A percentile compares a stretch with the other conserved stretches of the same genome.
Evolutionary conservation across 2,329 filamentous ascomycete species (phyloP).

Genomic region (Neopestalotiopsis clavispora): DNA sequence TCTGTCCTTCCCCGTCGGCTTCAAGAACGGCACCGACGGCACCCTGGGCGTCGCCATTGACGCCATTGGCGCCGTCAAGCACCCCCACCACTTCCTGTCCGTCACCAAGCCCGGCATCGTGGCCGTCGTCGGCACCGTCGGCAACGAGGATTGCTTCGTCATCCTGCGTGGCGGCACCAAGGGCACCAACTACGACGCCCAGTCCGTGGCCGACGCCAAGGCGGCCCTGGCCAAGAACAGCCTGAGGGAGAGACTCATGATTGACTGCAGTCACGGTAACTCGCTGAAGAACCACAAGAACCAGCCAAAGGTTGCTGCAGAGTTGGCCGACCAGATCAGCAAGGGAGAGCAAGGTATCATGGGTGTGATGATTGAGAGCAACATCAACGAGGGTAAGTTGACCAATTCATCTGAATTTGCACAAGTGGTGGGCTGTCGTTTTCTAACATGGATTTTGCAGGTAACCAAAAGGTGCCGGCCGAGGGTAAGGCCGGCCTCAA

Average conservation of each 20-base stretch:
- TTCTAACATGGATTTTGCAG: constrained; percentile 41
- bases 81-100: constrained; percentile 95
- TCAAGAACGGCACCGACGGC: constrained; percentile 99
- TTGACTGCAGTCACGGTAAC: constrained; percentile 98
- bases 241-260: constrained; percentile 82
- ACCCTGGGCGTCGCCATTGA: constrained; percentile 89
- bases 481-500: constrained; percentile 86
- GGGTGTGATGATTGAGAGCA: constrained; percentile 98
- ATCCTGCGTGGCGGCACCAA: constrained; percentile 91
- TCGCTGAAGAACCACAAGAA: constrained; percentile 96
- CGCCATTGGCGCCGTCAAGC: constrained; percentile 88
- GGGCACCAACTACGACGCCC: constrained; percentile 91
- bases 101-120: constrained; percentile 96
- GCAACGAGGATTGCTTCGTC: constrained; percentile 97
- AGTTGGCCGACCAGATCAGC: constrained; percentile 82
- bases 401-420: too few species aligned
- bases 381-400: constrained; percentile 84
- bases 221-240: constrained; percentile 76
- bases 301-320: constrained; percentile 89
- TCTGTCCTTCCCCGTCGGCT: constrained; percentile 94
- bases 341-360: constrained; percentile 86
- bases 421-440: too few species aligned
- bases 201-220: constrained; percentile 85
- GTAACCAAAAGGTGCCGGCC: constrained; percentile 87
- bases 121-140: constrained; percentile 90